Conservation (phyloP, 177 flowering plant species). For the Vitis hybrid region DNA sequence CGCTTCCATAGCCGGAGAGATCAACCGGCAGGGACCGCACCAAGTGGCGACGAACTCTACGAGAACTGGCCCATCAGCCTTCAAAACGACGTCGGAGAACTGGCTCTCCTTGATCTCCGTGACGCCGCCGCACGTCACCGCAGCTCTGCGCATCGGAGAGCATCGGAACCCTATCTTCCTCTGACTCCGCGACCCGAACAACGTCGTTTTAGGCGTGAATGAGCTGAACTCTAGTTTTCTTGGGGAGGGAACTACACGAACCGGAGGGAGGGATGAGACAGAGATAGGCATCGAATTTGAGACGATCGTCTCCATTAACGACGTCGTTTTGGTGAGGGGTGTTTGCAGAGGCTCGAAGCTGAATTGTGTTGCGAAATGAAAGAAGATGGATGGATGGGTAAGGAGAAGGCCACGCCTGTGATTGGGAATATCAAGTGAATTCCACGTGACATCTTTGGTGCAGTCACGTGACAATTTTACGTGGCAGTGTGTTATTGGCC, state of each 20-base stretch:
- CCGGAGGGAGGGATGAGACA: background rate
- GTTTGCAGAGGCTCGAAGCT: background rate
- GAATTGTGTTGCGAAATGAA: background rate
- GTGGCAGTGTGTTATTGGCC: background rate
- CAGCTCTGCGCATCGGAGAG: background rate
- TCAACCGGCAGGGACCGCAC: slow-evolving; percentile 89
- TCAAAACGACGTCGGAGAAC: slow-evolving; percentile 56
- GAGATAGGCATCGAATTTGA: background rate
- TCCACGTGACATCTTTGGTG: background rate
- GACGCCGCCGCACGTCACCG: slow-evolving; percentile 24
- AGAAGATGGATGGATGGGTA: background rate
- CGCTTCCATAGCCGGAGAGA: slow-evolving; percentile 56
- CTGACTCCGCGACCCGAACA: background rate
- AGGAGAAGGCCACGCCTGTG: background rate
- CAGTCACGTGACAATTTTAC: background rate
- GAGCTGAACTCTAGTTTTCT: no score
- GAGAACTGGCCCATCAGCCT: slow-evolving; percentile 68
- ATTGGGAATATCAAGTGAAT: background rate
- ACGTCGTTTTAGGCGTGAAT: background rate
- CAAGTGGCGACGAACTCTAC: slow-evolving; percentile 86
- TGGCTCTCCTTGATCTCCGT: slow-evolving; percentile 49
- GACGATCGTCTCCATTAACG: slow-evolving; percentile 1
- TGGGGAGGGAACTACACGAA: background rate
- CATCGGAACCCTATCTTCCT: background rate
- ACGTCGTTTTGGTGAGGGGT: background rate